Evolutionary conservation across 169 alveolate species (phyloP).

Genomic region (Theileria sp.): DNA sequence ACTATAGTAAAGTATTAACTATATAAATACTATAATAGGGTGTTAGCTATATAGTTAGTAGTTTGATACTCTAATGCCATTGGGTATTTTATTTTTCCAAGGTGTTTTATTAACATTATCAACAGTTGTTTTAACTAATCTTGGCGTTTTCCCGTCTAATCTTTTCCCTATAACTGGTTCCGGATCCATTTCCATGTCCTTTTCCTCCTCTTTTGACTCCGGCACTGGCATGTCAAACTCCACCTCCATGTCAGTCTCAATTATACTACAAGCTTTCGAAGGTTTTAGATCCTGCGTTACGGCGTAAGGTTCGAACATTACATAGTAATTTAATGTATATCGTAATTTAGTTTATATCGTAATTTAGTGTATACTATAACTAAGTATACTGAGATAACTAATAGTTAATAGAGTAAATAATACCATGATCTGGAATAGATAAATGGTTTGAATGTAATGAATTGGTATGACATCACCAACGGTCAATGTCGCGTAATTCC

Average conservation of each 20-base stretch:
- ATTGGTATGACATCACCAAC: slow-evolving; percentile 90
- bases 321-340: too few species aligned
- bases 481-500: slow-evolving; percentile 88
- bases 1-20: too few species aligned
- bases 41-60: background rate
- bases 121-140: background rate
- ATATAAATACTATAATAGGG: too few species aligned
- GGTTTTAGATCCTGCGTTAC: slow-evolving; percentile 83
- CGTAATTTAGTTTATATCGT: too few species aligned
- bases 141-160: slow-evolving; percentile 56
- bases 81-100: slow-evolving; percentile 71
- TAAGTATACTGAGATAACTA: background rate
- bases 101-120: slow-evolving; percentile 54
- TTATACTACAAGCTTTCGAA: slow-evolving; percentile 86
- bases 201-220: slow-evolving; percentile 50
- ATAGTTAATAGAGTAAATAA: background rate
- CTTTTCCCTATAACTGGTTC: slow-evolving; percentile 33
- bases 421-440: slow-evolving; percentile 86
- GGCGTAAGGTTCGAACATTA: too few species aligned
- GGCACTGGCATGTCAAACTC: slow-evolving; percentile 86
- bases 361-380: too few species aligned
- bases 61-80: slow-evolving; percentile 71
- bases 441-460: slow-evolving; percentile 84
- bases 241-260: slow-evolving; percentile 93
- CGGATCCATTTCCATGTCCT: slow-evolving; percentile 5